These are phyloP conservation scores for Sutorius eximius DNA, from an alignment of 1,284 basidiomycete species.

Conservation along the genomic window DNA sequence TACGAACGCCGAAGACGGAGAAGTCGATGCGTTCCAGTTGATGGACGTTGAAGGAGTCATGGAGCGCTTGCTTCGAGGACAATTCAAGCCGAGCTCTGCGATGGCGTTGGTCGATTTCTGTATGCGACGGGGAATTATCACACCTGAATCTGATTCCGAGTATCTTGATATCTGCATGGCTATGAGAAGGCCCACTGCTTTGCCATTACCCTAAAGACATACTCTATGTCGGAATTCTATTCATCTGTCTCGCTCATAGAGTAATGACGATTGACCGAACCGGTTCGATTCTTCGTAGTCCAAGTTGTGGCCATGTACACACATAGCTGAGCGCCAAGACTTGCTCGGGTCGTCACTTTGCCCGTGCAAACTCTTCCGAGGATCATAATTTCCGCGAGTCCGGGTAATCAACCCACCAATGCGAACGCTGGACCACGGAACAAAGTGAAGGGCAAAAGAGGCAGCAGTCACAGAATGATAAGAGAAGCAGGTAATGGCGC, in stretches of 20 bases:
- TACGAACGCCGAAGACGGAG: slow-evolving; percentile 40
- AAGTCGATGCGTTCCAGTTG: slow-evolving; percentile 45
- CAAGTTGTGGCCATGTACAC: background rate
- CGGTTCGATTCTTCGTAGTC: background rate
- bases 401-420: too few species aligned
- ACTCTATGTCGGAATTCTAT: background rate
- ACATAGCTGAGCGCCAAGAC: background rate
- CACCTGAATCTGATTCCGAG: slow-evolving; percentile 42
- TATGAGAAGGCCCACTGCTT: slow-evolving; percentile 15
- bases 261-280: background rate
- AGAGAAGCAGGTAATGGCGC: too few species aligned
- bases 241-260: background rate
- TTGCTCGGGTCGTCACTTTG: background rate
- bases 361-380: background rate
- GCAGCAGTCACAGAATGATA: too few species aligned
- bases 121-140: slow-evolving; percentile 49
- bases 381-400: too few species aligned
- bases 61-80: slow-evolving; percentile 38
- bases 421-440: too few species aligned
- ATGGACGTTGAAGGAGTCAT: slow-evolving; percentile 40
- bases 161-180: slow-evolving; percentile 39
- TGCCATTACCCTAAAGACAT: slow-evolving; percentile 23
- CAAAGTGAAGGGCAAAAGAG: too few species aligned
- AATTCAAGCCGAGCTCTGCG: slow-evolving; percentile 58
- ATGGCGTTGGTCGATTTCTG: slow-evolving; percentile 54